These are phyloP conservation scores for Amanita brunnescens DNA, from an alignment of 768 basidiomycete genomes.

Conservation along the genomic window DNA sequence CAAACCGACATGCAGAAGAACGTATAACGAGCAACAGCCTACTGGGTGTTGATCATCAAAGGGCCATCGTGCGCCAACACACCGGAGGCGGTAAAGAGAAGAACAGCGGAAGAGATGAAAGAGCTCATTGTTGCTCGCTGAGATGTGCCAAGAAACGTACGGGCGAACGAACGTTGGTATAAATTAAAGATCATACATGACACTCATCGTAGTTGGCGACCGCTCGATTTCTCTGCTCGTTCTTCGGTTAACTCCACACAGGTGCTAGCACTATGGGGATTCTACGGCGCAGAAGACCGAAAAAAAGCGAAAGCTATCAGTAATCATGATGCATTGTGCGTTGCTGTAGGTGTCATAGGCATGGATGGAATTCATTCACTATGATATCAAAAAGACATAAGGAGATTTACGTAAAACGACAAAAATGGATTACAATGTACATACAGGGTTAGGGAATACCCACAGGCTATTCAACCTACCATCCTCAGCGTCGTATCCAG, in stretches of 20 bases:
- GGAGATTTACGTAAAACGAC: no score
- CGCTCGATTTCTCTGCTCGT: not conserved
- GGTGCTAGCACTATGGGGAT: not conserved
- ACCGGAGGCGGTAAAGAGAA: slow-evolving; percentile 31
- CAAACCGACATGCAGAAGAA: not conserved
- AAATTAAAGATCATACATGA: slow-evolving; percentile 18
- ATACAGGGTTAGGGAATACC: not conserved
- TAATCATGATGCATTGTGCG: no score
- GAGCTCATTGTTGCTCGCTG: slow-evolving; percentile 28
- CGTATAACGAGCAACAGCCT: slow-evolving; percentile 16
- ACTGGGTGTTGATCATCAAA: slow-evolving; percentile 66
- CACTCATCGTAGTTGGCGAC: not conserved
- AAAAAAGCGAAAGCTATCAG: no score
- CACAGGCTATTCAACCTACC: slow-evolving; percentile 13
- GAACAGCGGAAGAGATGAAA: slow-evolving; percentile 29
- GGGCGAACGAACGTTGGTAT: slow-evolving; percentile 16
- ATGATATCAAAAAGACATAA: no score
- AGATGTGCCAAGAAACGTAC: slow-evolving; percentile 18
- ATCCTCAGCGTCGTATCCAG: slow-evolving; percentile 33
- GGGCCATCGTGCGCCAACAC: slow-evolving; percentile 36
- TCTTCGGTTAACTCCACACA: not conserved
- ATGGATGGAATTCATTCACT: no score
- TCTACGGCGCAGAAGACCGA: no score
- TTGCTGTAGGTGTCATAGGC: no score
- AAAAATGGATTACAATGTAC: not conserved